Evolutionary conservation across 257 asterid species (phyloP).

Genomic region (Thymus quinquecostatus): DNA sequence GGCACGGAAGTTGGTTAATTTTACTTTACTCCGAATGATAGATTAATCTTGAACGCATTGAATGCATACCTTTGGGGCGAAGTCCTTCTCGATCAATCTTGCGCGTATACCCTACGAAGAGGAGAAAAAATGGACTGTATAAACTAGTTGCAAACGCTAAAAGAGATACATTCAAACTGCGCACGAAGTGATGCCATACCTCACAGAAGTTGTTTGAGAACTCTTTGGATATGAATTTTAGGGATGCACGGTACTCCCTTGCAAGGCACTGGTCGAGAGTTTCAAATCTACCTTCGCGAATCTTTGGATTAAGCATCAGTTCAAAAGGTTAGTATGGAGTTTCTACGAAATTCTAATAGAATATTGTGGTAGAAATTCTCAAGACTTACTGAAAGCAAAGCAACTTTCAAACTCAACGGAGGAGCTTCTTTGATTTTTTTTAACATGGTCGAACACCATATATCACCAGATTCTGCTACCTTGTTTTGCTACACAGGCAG

Average conservation of each 20-base stretch:
- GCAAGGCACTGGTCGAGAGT: slow-evolving; percentile 89
- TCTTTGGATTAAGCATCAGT: slow-evolving; percentile 47
- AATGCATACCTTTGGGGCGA: slow-evolving; percentile 80
- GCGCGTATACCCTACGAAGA: slow-evolving; percentile 85
- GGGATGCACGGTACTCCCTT: slow-evolving; percentile 77
- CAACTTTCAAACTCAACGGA: slow-evolving; percentile 89
- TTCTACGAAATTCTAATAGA: slow-evolving; percentile 1
- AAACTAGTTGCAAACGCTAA: background rate
- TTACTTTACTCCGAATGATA: background rate
- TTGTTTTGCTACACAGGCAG: slow-evolving; percentile 56
- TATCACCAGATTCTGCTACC: slow-evolving; percentile 55
- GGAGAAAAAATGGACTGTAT: background rate
- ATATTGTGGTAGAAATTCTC: slow-evolving; percentile 10
- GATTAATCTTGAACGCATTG: background rate
- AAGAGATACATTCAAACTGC: background rate
- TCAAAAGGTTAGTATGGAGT: slow-evolving; percentile 6
- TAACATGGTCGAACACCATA: slow-evolving; percentile 48
- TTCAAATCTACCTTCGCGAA: slow-evolving; percentile 92
- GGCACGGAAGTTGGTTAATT: background rate
- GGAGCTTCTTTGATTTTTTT: slow-evolving; percentile 77
- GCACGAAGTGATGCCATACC: slow-evolving; percentile 44
- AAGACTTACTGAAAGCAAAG: slow-evolving; percentile 87
- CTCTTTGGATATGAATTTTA: slow-evolving; percentile 65
- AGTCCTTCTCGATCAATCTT: slow-evolving; percentile 90
- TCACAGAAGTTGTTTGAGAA: slow-evolving; percentile 74